Conservation (phyloP, 2,329 filamentous ascomycete species). For the Dryadomyces quercus-mongolicae region DNA sequence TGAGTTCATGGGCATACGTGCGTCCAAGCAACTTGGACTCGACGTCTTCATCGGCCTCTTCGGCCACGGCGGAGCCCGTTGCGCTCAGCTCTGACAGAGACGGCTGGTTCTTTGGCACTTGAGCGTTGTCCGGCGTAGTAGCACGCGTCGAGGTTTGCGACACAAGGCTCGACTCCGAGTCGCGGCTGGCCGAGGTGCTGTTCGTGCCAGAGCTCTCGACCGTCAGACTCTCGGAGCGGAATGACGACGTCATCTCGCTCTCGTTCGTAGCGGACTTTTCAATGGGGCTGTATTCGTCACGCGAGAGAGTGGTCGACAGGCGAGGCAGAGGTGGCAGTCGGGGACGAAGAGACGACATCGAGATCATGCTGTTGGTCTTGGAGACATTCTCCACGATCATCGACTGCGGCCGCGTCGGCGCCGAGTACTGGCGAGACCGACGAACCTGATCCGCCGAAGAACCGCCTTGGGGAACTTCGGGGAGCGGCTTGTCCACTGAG, state of each 20-base stretch:
- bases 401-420: conserved; percentile 31
- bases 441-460: conserved; percentile 1
- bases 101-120: conserved; percentile 43
- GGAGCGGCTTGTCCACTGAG: conserved; percentile 55
- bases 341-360: conserved; percentile 34
- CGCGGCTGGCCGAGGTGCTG: conserved; percentile 66
- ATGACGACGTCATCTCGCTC: conserved; percentile 36
- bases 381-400: conserved; percentile 24
- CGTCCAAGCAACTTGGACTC: conserved; percentile 82
- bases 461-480: conserved; percentile 44
- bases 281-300: conserved; percentile 34
- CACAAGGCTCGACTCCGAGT: conserved; percentile 67
- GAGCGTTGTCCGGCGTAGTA: conserved; percentile 64
- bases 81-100: conserved; percentile 59
- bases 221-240: conserved; percentile 57
- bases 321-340: conserved; percentile 44
- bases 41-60: conserved; percentile 58
- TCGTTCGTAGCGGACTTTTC: conserved; percentile 34
- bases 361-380: conserved; percentile 26
- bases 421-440: conserved; percentile 17
- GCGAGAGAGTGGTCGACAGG: conserved; percentile 36
- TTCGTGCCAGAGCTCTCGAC: conserved; percentile 67
- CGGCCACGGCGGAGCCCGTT: conserved; percentile 49
- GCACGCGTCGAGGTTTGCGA: conserved; percentile 79
- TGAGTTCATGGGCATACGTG: conserved; percentile 81